Percentiles rank a stretch among this genome's conserved stretches.
phyloP scores from a whole-genome alignment of 805 yeast genomes.

The Suhomyces xylopsoci region DNA sequence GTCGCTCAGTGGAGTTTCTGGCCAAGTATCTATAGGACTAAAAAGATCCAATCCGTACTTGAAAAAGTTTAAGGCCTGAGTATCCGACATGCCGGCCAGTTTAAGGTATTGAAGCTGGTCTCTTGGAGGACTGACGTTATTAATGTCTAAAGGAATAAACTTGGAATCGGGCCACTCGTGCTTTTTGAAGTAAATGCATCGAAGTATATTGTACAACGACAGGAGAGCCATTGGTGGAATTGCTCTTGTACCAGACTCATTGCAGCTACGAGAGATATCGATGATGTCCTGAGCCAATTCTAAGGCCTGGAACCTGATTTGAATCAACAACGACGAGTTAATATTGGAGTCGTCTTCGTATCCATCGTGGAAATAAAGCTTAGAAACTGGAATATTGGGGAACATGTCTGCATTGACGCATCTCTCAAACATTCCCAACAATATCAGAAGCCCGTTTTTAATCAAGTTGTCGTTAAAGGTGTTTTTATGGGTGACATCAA shows the following conservation, averaged over 20 bases:
- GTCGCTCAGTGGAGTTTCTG: constrained; percentile 18
- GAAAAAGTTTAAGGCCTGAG: constrained; percentile 28
- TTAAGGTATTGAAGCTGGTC: constrained; percentile 25
- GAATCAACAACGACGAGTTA: constrained; percentile 33
- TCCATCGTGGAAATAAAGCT: constrained; percentile 10
- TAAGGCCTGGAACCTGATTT: constrained; percentile 38
- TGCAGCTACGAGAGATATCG: background rate
- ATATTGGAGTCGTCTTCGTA: constrained; percentile 14
- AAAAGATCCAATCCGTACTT: constrained; percentile 18
- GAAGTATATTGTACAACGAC: constrained; percentile 44
- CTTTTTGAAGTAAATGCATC: constrained; percentile 36
- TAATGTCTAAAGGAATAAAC: constrained; percentile 29
- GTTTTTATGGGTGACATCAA: constrained; percentile 32
- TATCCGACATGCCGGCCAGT: constrained; percentile 19
- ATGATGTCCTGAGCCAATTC: constrained; percentile 21
- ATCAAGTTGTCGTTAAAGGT: constrained; percentile 34
- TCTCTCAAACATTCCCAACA: constrained; percentile 45
- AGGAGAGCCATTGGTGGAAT: constrained; percentile 41
- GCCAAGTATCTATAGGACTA: constrained; percentile 11
- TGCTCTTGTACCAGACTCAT: constrained; percentile 11
- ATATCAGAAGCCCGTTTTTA: constrained; percentile 41
- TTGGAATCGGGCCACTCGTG: constrained; percentile 34
- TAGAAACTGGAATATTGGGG: constrained; percentile 40
- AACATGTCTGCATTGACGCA: constrained; percentile 36
- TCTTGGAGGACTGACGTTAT: constrained; percentile 40